Percentiles rank a stretch among this genome's conserved stretches.
Conservation (phyloP, 2,329 filamentous ascomycete species). For the Onygena corvina region DNA sequence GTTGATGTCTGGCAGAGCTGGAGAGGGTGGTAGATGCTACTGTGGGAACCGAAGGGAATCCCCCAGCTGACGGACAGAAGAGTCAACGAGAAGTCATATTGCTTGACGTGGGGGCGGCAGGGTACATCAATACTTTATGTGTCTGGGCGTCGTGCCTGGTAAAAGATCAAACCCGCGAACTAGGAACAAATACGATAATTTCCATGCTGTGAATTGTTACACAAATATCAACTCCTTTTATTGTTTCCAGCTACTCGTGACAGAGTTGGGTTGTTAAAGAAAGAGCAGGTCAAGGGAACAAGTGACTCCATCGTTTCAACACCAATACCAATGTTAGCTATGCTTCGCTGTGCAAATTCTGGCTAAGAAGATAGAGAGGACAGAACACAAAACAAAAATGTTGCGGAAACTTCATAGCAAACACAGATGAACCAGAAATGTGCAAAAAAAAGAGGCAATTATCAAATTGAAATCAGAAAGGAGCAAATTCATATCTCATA, state of each 20-base stretch:
- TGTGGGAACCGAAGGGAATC: neutral
- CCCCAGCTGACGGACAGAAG: neutral
- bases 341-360: neutral
- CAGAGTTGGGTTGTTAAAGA: neutral
- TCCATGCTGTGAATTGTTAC: constrained; percentile 4
- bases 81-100: neutral
- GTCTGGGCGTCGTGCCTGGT: too few relatives aligned
- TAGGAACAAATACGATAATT: neutral
- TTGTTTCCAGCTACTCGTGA: neutral
- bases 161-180: too few relatives aligned
- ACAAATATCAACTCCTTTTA: neutral
- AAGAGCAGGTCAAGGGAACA: neutral
- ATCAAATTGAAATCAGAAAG: neutral
- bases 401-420: neutral
- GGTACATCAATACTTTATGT: neutral
- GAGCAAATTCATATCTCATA: constrained; percentile 3
- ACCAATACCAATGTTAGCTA: neutral
- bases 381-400: neutral
- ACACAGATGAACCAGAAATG: neutral
- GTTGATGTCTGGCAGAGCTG: constrained; percentile 17
- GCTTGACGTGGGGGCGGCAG: neutral
- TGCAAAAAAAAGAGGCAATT: neutral
- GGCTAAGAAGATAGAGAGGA: neutral
- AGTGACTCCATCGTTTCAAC: neutral
- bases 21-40: constrained; percentile 15